Evolutionary conservation across 345 rosid species (phyloP).

Genomic region (Psidium guajava): DNA sequence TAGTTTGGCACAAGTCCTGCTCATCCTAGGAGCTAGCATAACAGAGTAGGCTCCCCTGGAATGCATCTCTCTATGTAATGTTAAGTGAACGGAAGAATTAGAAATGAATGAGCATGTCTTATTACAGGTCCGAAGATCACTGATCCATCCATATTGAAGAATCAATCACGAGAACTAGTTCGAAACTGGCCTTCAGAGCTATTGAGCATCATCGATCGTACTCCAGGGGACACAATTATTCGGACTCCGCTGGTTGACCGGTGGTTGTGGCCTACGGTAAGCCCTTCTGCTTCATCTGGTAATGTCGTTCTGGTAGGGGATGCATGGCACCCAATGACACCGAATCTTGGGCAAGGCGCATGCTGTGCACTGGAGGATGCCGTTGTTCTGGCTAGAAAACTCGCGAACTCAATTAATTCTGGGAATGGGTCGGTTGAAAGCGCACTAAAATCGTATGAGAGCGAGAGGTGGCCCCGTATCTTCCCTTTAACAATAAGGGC

Average conservation of each 20-base stretch:
- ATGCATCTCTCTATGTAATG: not conserved
- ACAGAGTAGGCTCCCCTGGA: not conserved
- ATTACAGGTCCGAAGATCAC: constrained; percentile 61
- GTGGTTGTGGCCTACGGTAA: constrained; percentile 71
- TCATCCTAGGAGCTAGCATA: not conserved
- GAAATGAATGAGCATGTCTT: not conserved
- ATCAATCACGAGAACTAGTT: constrained; percentile 52
- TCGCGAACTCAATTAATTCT: constrained; percentile 37
- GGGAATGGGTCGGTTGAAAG: constrained; percentile 31
- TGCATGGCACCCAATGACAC: constrained; percentile 99
- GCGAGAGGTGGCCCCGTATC: constrained; percentile 63
- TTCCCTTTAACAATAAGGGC: constrained; percentile 70
- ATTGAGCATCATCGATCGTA: constrained; percentile 38
- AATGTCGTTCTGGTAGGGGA: constrained; percentile 65
- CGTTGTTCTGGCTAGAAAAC: constrained; percentile 55
- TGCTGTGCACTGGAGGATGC: constrained; percentile 89
- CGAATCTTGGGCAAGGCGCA: constrained; percentile 89
- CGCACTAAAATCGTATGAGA: constrained; percentile 57
- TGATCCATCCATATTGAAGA: constrained; percentile 52
- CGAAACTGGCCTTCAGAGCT: constrained; percentile 60
- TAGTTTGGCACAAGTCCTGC: not conserved
- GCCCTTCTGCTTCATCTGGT: constrained; percentile 61
- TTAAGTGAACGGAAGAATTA: not conserved
- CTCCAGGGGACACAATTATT: constrained; percentile 65
- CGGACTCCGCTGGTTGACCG: constrained; percentile 75